A percentile compares a stretch with the other conserved stretches of the same genome.
Conservation (phyloP, 495 filamentous ascomycete species). For the Daldinia concentrica region DNA sequence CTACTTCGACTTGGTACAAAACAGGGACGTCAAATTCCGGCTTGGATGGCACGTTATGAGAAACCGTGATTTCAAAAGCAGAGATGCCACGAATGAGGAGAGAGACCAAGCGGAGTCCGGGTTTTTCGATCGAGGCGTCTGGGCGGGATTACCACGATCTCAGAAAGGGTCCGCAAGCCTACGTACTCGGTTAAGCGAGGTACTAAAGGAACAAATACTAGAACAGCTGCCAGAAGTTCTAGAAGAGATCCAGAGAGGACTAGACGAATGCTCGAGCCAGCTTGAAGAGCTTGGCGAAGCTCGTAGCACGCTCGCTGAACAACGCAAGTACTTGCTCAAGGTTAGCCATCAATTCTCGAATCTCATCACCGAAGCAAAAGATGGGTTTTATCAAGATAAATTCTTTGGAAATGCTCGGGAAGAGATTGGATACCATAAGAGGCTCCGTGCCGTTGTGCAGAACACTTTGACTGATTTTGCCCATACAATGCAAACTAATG, state of each 20-base stretch:
- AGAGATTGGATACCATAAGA: conserved; percentile 15
- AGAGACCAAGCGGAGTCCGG: conserved; percentile 52
- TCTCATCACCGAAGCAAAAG: conserved; percentile 37
- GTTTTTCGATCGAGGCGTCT: conserved; percentile 57
- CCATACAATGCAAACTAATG: conserved; percentile 42
- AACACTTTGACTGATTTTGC: conserved; percentile 46
- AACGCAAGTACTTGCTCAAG: conserved; percentile 54
- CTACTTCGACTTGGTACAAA: conserved; percentile 66
- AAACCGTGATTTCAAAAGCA: conserved; percentile 65
- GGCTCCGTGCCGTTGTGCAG: conserved; percentile 51
- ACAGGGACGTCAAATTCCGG: conserved; percentile 67
- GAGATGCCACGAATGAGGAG: conserved; percentile 48
- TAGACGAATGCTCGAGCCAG: conserved; percentile 32
- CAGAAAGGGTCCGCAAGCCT: conserved; percentile 43
- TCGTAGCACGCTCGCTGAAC: conserved; percentile 48
- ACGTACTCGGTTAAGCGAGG: conserved; percentile 39
- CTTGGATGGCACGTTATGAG: conserved; percentile 79
- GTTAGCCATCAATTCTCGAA: conserved; percentile 40
- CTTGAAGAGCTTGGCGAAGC: conserved; percentile 41
- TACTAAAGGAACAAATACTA: conserved; percentile 46
- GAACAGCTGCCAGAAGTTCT: conserved; percentile 46
- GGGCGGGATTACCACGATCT: conserved; percentile 46
- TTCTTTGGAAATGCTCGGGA: conserved; percentile 28
- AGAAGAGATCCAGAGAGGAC: conserved; percentile 37
- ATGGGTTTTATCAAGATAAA: conserved; percentile 44